Percentiles rank a stretch among this genome's conserved stretches.
Evolutionary conservation across 495 filamentous ascomycete species (phyloP).

Genomic region (Xylaria scruposa): DNA sequence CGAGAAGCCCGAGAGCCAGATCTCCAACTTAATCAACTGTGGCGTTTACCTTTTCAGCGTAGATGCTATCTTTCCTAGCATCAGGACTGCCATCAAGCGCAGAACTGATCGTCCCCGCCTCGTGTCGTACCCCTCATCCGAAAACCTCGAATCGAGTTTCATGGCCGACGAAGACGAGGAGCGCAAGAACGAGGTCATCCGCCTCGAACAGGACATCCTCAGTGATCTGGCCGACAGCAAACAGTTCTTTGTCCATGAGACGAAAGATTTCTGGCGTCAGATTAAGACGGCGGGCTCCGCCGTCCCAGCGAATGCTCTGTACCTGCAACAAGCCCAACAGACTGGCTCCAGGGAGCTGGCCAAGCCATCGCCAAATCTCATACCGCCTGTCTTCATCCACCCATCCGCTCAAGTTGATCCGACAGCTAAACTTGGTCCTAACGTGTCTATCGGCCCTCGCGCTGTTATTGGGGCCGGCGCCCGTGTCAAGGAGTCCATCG

Average conservation of each 20-base stretch:
- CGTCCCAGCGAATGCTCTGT: conserved; percentile 95
- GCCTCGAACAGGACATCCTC: conserved; percentile 97
- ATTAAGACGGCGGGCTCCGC: conserved; percentile 99
- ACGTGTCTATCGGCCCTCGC: conserved; percentile 93
- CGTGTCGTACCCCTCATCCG: conserved; percentile 91
- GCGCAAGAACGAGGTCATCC: conserved; percentile 84
- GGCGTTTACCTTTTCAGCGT: conserved; percentile 97
- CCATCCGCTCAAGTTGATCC: conserved; percentile 92
- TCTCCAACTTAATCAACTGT: conserved; percentile 99
- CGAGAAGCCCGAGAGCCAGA: conserved; percentile 98
- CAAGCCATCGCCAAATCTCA: conserved; percentile 83
- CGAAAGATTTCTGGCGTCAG: conserved; percentile 99
- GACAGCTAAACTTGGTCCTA: conserved; percentile 94
- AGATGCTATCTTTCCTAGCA: conserved; percentile 95
- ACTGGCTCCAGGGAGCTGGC: conserved; percentile 81
- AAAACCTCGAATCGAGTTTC: conserved; percentile 86
- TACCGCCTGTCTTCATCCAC: conserved; percentile 96
- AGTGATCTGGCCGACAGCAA: conserved; percentile 96
- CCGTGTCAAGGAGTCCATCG: conserved; percentile 93
- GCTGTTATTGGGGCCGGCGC: conserved; percentile 84
- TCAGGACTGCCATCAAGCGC: conserved; percentile 94
- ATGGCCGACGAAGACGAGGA: conserved; percentile 76
- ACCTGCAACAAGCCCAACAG: conserved; percentile 95
- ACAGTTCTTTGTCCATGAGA: conserved; percentile 98
- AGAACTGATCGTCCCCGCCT: conserved; percentile 90